Conservation (phyloP, 495 filamentous ascomycete genomes). For the Aspergillus homomorphus region DNA sequence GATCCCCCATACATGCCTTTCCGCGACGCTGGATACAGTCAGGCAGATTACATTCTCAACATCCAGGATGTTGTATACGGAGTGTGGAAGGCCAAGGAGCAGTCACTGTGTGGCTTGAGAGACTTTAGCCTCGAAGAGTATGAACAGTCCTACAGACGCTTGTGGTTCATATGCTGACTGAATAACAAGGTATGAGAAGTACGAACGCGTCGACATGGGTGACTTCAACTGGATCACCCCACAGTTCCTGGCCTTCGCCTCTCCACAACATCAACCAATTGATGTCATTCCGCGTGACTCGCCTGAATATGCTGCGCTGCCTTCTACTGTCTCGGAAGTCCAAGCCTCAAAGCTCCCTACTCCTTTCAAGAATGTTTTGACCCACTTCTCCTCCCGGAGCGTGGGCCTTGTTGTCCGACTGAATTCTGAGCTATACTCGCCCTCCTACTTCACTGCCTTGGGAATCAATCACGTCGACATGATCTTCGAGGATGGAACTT, state of each 20-base stretch:
- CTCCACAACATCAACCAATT: slow-evolving; percentile 77
- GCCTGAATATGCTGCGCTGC: slow-evolving; percentile 67
- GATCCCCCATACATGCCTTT: slow-evolving; percentile 98
- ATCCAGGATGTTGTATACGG: slow-evolving; percentile 98
- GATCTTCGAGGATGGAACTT: slow-evolving; percentile 99
- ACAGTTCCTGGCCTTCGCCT: slow-evolving; percentile 92
- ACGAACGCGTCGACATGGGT: slow-evolving; percentile 92
- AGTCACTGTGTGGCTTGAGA: slow-evolving; percentile 79
- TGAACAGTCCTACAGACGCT: slow-evolving; percentile 22
- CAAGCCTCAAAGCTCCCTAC: slow-evolving; percentile 61
- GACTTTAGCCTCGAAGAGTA: slow-evolving; percentile 93
- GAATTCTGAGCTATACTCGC: slow-evolving; percentile 93
- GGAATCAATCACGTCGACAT: slow-evolving; percentile 96
- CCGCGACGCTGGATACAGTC: slow-evolving; percentile 95
- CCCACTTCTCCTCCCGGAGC: slow-evolving; percentile 79
- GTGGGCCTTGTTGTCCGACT: slow-evolving; percentile 92
- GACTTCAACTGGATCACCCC: slow-evolving; percentile 99
- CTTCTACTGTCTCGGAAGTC: slow-evolving; percentile 64
- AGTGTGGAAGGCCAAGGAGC: slow-evolving; percentile 97
- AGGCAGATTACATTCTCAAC: slow-evolving; percentile 91
- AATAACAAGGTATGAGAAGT: slow-evolving; percentile 74
- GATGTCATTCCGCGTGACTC: slow-evolving; percentile 66
- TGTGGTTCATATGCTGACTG: slow-evolving; percentile 20
- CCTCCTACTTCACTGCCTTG: slow-evolving; percentile 90
- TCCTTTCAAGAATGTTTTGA: slow-evolving; percentile 92